A percentile compares a stretch with the other conserved stretches of the same genome.
These are phyloP conservation scores for Craspedostauros australis DNA, from an alignment of 108 stramenopile species.

Conservation along the genomic window DNA sequence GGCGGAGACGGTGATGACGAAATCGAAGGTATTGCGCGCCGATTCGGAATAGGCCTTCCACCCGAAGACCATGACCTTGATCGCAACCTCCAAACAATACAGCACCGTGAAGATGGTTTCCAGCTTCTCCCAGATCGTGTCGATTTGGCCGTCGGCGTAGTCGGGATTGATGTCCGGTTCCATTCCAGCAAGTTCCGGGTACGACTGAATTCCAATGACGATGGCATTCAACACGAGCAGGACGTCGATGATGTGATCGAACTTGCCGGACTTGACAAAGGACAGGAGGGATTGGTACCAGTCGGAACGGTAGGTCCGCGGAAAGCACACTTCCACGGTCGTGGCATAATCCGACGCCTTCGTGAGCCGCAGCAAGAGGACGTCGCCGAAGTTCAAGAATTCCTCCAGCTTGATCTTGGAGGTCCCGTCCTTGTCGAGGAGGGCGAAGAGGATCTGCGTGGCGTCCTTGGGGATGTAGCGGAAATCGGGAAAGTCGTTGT, in stretches of 20 bases:
- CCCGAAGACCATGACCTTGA: constrained; percentile 59
- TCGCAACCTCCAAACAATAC: constrained; percentile 51
- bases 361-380: constrained; percentile 50
- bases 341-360: constrained; percentile 41
- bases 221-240: constrained; percentile 65
- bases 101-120: constrained; percentile 62
- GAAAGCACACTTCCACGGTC: constrained; percentile 39
- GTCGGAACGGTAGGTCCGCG: constrained; percentile 28
- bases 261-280: constrained; percentile 38
- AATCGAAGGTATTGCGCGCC: constrained; percentile 63
- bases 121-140: constrained; percentile 50
- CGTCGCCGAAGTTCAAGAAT: constrained; percentile 53
- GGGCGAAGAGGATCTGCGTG: constrained; percentile 38
- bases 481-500: constrained; percentile 73
- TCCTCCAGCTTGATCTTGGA: constrained; percentile 38
- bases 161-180: constrained; percentile 19
- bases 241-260: constrained; percentile 55
- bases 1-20: constrained; percentile 45
- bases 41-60: constrained; percentile 55
- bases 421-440: constrained; percentile 47
- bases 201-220: constrained; percentile 56
- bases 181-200: constrained; percentile 54
- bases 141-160: constrained; percentile 30
- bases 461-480: constrained; percentile 40
- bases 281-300: constrained; percentile 22